Base-by-base conservation (phyloP, 768 basidiomycete species). In the Collybiopsis luxurians region DNA sequence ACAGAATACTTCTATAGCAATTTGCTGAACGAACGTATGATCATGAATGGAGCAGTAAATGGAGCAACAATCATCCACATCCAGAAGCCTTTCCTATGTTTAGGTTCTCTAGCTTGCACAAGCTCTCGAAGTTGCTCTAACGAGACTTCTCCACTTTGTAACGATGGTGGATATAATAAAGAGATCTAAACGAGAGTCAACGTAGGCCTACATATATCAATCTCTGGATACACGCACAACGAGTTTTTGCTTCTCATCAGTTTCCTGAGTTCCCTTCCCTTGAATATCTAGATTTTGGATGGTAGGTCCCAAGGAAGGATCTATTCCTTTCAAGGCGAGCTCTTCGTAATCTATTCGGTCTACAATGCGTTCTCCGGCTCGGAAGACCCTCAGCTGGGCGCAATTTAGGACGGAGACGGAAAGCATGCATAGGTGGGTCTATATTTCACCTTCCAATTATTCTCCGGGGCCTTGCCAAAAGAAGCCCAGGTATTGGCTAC, bases 271-370 rank as follows among this genome's bases (percentile, higher is more conserved):
- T 36, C 59, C 68, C 34, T 55, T 61, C 17, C 56, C 58, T n/a
- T 56, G 48, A 21, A 59, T 38, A 28, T 60, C 58, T 47, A 65
- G 66, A 38, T 70, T 60, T 28, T 19, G 68, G 12, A 82, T 56
- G 0, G 74, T 67, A n/a, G 88, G 88, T 0, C 84, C 87, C 46
- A 87, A 63, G 10, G 86, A 82, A 17, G 88, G 84, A 63, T 92
- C 86, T 30, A 93, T 71, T 30, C 81, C 78, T 68, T 89, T 89
- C 63, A 93, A 74, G 7, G 84, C 85, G 34, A 87, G 75, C 67
- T 93, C 90, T 69, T 92, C 91, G 61, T 91, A 92, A 50, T 91
- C 91, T 59, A 91, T 75, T 21, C 80, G 76, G 69, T 91, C 87
- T 21, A 86, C 75, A 1, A 90, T 67, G 21, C 81, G 81, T 72